phyloP scores from a whole-genome alignment of 306 rosid species.

The Erythrophleum fordii region DNA sequence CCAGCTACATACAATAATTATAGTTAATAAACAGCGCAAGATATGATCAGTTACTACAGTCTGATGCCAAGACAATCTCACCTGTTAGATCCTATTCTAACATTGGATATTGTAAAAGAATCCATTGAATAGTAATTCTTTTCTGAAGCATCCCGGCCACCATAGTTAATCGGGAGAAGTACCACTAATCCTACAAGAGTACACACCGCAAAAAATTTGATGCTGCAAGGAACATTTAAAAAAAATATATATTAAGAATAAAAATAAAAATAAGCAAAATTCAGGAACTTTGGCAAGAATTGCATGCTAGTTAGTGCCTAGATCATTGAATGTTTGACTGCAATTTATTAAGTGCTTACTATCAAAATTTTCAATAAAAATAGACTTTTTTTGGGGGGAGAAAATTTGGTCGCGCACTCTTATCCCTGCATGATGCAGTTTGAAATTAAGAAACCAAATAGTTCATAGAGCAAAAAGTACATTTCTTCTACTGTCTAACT shows the following conservation, averaged over 20 bases:
- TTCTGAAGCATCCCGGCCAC: slow-evolving; percentile 40
- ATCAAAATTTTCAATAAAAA: not conserved
- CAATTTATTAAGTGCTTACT: not conserved
- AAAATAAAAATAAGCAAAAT: not conserved
- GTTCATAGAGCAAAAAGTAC: not conserved
- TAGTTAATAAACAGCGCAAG: not conserved
- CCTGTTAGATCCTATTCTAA: slow-evolving; percentile 72
- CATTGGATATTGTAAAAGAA: slow-evolving; percentile 80
- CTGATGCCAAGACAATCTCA: slow-evolving; percentile 38
- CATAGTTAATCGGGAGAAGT: slow-evolving; percentile 75
- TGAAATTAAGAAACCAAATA: not conserved
- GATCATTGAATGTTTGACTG: not conserved
- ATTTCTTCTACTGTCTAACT: not conserved
- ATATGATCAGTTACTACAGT: not conserved
- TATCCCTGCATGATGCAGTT: no score
- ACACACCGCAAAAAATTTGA: slow-evolving; percentile 72
- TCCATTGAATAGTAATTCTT: slow-evolving; percentile 59
- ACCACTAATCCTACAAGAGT: slow-evolving; percentile 71
- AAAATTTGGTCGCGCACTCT: no score
- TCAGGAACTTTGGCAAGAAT: not conserved
- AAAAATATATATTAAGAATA: slow-evolving; percentile 8
- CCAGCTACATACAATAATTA: slow-evolving; percentile 12
- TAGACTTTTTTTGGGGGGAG: no score
- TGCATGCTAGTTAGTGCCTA: not conserved
- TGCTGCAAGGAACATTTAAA: slow-evolving; percentile 51